These are phyloP conservation scores for Xylaria sp. DNA, from an alignment of 2,329 filamentous ascomycete genomes.

Conservation along the genomic window DNA sequence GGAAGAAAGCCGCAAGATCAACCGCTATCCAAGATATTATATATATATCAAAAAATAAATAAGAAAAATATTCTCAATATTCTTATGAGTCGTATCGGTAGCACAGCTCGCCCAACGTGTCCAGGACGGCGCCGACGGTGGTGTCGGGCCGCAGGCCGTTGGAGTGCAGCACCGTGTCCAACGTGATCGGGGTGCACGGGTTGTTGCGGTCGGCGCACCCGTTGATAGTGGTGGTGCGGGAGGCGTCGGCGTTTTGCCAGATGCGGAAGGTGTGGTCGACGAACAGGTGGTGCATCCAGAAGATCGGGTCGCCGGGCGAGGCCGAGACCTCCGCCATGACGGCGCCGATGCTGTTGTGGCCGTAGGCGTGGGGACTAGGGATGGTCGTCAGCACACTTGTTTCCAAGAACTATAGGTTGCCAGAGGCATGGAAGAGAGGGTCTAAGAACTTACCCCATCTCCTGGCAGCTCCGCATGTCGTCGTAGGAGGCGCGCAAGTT, in stretches of 20 bases:
- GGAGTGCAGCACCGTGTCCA: slow-evolving; percentile 32
- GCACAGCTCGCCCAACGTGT: slow-evolving; percentile 36
- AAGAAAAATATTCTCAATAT: not conserved
- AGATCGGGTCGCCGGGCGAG: slow-evolving; percentile 40
- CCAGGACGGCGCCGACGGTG: slow-evolving; percentile 31
- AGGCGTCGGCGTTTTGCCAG: slow-evolving; percentile 38
- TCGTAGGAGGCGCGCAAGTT: slow-evolving; percentile 35
- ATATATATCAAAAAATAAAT: not conserved
- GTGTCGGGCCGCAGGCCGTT: slow-evolving; percentile 33
- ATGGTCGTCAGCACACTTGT: slow-evolving; percentile 15
- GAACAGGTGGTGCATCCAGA: slow-evolving; percentile 41
- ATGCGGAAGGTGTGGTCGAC: slow-evolving; percentile 40
- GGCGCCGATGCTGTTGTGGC: slow-evolving; percentile 41
- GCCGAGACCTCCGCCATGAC: slow-evolving; percentile 41
- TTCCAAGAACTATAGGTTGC: not conserved
- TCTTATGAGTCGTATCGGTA: slow-evolving; percentile 38
- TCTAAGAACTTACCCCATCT: slow-evolving; percentile 36
- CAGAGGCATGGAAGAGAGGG: too few species aligned
- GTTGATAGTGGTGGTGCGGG: slow-evolving; percentile 33
- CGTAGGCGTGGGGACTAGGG: slow-evolving; percentile 40
- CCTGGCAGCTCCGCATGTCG: slow-evolving; percentile 38
- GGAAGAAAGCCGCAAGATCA: not conserved
- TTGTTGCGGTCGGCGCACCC: slow-evolving; percentile 32
- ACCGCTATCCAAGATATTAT: too few species aligned
- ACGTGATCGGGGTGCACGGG: slow-evolving; percentile 34